A percentile compares a stretch with the other conserved stretches of the same genome.
Conservation (phyloP, 2,329 filamentous ascomycete species). For the Verticillium nubilum region DNA sequence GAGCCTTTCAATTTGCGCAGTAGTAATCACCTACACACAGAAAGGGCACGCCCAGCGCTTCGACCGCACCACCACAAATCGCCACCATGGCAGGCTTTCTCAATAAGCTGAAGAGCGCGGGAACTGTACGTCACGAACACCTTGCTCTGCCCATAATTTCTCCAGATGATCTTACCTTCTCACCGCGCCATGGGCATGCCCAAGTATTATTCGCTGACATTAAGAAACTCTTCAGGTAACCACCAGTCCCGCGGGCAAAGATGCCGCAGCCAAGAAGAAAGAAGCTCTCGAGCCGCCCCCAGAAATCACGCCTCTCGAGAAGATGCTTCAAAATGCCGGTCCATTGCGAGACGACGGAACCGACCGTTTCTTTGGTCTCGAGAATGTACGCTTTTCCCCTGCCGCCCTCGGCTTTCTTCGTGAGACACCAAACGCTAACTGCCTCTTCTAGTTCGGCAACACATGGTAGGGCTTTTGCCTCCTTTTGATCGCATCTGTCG, state of each 20-base stretch:
- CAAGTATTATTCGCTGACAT: conserved; percentile 18
- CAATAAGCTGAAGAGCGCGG: conserved; percentile 51
- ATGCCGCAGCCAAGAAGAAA: conserved; percentile 47
- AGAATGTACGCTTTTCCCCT: conserved; percentile 68
- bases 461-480: conserved; percentile 65
- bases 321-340: conserved; percentile 77
- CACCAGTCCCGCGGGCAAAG: conserved; percentile 36
- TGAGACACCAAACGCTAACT: conserved; percentile 25
- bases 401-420: conserved; percentile 4
- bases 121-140: conserved; percentile 40
- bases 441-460: conserved; percentile 73
- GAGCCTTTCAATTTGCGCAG: not conserved
- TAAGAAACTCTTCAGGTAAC: conserved; percentile 35
- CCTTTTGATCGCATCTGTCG: not conserved
- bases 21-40: too few relatives aligned
- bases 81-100: conserved; percentile 50
- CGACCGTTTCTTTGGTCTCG: conserved; percentile 97
- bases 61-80: not conserved
- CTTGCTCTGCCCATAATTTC: not conserved
- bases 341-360: conserved; percentile 81
- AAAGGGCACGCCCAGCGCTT: not conserved
- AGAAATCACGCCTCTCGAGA: conserved; percentile 59
- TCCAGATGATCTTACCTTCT: not conserved
- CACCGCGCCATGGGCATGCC: not conserved
- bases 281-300: conserved; percentile 52